Evolutionary conservation across 495 filamentous ascomycete genomes (phyloP).

Genomic region (Aspergillus hancockii): DNA sequence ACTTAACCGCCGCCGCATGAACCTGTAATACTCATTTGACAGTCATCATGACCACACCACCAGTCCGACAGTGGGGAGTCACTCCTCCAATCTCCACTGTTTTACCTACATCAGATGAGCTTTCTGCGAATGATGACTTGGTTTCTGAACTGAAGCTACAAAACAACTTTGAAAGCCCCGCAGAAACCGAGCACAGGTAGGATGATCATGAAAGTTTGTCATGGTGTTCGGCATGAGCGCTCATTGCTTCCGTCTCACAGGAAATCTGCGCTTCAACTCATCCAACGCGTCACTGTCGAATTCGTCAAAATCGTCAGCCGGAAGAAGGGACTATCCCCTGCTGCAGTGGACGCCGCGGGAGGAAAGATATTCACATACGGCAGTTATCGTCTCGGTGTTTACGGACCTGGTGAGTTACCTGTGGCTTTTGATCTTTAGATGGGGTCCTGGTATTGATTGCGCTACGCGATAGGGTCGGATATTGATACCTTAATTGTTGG

Average conservation of each 20-base stretch:
- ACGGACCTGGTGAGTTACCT: constrained; percentile 67
- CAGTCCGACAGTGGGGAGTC: constrained; percentile 68
- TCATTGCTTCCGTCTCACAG: constrained; percentile 24
- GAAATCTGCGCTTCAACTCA: constrained; percentile 59
- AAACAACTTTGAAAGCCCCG: constrained; percentile 82
- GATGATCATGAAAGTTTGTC: constrained; percentile 9
- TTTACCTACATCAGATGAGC: constrained; percentile 73
- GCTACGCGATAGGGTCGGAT: constrained; percentile 71
- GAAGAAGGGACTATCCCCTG: constrained; percentile 73
- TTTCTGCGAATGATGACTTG: constrained; percentile 72
- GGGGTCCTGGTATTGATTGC: constrained; percentile 10
- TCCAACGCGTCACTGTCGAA: constrained; percentile 77
- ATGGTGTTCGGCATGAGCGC: constrained; percentile 3
- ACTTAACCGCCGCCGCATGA: constrained; percentile 16
- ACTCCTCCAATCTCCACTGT: constrained; percentile 80
- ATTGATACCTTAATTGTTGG: constrained; percentile 94
- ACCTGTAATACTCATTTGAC: constrained; percentile 12
- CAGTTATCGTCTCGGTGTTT: constrained; percentile 91
- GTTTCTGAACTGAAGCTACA: constrained; percentile 77
- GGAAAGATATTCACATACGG: constrained; percentile 94
- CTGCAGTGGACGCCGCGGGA: constrained; percentile 74
- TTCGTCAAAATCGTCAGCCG: constrained; percentile 80
- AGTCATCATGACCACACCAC: constrained; percentile 54
- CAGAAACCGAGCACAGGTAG: constrained; percentile 80
- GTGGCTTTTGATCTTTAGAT: background rate